Evolutionary conservation across 257 asterid genomes (phyloP).

Genomic region (Capsicum baccatum): DNA sequence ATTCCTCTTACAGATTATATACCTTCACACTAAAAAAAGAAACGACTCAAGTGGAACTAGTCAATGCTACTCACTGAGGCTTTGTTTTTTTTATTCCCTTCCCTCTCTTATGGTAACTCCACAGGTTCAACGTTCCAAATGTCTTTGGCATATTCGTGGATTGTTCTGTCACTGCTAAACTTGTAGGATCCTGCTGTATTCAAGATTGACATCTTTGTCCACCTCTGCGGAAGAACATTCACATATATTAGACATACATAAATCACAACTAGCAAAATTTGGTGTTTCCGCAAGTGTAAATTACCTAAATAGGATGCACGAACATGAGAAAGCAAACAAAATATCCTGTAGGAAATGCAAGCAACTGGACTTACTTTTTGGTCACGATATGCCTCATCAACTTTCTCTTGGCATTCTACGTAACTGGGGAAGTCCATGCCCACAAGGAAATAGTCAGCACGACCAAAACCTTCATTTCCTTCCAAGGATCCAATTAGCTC

Average conservation of each 20-base stretch:
- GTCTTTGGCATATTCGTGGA: constrained; percentile 76
- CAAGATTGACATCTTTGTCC: constrained; percentile 89
- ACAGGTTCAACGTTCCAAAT: constrained; percentile 73
- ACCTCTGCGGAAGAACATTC: constrained; percentile 53
- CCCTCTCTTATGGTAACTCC: constrained; percentile 35
- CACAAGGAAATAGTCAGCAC: constrained; percentile 85
- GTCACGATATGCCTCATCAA: constrained; percentile 74
- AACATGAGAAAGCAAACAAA: constrained; percentile 7
- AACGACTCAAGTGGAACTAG: neutral
- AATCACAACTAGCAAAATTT: neutral
- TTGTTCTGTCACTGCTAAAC: constrained; percentile 91
- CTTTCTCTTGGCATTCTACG: constrained; percentile 86
- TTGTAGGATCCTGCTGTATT: constrained; percentile 80
- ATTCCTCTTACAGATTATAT: neutral
- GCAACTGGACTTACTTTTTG: constrained; percentile 52
- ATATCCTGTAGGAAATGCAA: neutral
- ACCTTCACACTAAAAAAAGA: constrained; percentile 14
- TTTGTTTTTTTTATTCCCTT: neutral
- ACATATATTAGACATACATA: constrained; percentile 12
- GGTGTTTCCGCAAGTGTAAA: neutral
- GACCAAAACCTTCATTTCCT: constrained; percentile 86
- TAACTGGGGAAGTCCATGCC: constrained; percentile 92
- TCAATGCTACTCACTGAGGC: neutral
- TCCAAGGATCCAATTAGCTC: constrained; percentile 76
- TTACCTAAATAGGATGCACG: neutral